Evolutionary conservation across 495 filamentous ascomycete genomes (phyloP), one percentile per base, ranked within the genome.

Genomic region (Talaromyces liani): DNA sequence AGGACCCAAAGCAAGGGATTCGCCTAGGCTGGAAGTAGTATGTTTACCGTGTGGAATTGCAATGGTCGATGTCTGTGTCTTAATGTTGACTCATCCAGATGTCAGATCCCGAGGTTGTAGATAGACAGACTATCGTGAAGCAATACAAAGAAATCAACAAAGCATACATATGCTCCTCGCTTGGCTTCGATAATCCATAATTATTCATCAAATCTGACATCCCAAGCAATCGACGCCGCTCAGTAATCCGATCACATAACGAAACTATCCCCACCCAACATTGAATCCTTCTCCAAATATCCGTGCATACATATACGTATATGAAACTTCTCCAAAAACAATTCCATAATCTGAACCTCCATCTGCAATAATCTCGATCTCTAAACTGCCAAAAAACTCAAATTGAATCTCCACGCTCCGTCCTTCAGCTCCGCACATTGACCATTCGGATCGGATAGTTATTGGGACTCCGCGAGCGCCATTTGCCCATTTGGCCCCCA

Each of bases 1-100:
- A 29, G 27, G 53, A 56, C 53, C 53, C 53, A 29, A 29, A 12
- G 53, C 24, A 56, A 56, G 53, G 53, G 53, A 56, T 54, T 54
- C 6, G 49, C 29, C 53, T 56, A 56, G 53, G 22, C 53, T 9
- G 24, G 27, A 29, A 29, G 6, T 56, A 22, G 45, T 14, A 56
- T 16, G 4, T 56, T 56, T 14, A 56, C 53, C 53, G 53, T 56
- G 53, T 14, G 10, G 24, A 29, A 49, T 18, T 49, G 45, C 45
- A 49, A 41, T 16, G 14, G 36, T 41, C 14, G 3, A 41, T 16
- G 33, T 36, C 33, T 36, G 8, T 36, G 33, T 10, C 10, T 36
- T 9, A 36, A 41, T 41, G 36, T 41, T 41, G 36, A 41, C 12
- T 41, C 36, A 41, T 41, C 36, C 14, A 9, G 36, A 41, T 16